Evolutionary conservation across 345 rosid genomes (phyloP).

Genomic region (Eucalyptus marginata): DNA sequence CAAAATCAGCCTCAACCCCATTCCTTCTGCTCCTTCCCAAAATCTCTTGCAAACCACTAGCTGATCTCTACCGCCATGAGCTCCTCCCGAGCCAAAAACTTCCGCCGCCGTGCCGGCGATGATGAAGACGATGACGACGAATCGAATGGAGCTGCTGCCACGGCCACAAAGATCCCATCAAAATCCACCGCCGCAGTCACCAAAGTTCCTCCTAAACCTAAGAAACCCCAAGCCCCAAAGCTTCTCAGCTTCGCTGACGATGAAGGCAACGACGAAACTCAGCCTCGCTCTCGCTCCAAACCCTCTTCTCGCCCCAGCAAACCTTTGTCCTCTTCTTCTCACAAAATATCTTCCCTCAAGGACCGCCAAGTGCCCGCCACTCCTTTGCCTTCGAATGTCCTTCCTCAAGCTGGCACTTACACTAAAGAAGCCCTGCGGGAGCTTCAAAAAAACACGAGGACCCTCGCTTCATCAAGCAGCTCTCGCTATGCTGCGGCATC

Average conservation of each 20-base stretch:
- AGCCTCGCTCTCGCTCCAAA: conserved; percentile 3
- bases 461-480: conserved; percentile 54
- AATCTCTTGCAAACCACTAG: neutral
- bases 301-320: conserved; percentile 31
- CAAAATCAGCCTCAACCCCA: no score
- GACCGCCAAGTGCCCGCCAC: conserved; percentile 33
- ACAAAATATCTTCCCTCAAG: conserved; percentile 42
- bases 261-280: conserved; percentile 16
- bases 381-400: conserved; percentile 46
- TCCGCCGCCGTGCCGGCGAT: conserved; percentile 69
- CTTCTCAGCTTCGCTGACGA: conserved; percentile 93
- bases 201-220: conserved; percentile 6
- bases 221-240: conserved; percentile 21
- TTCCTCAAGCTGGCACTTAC: conserved; percentile 81
- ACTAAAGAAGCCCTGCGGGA: conserved; percentile 83
- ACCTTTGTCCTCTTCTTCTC: conserved; percentile 25
- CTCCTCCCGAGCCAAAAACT: conserved; percentile 45
- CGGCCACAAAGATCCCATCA: neutral
- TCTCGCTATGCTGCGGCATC: conserved; percentile 3
- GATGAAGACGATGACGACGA: conserved; percentile 14
- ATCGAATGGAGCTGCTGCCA: neutral
- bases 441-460: conserved; percentile 40
- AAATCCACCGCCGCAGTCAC: neutral
- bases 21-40: no score
- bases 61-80: conserved; percentile 16